Base-by-base conservation (phyloP, 441 rosid genomes). In the Pelargonium fulgidum region DNA sequence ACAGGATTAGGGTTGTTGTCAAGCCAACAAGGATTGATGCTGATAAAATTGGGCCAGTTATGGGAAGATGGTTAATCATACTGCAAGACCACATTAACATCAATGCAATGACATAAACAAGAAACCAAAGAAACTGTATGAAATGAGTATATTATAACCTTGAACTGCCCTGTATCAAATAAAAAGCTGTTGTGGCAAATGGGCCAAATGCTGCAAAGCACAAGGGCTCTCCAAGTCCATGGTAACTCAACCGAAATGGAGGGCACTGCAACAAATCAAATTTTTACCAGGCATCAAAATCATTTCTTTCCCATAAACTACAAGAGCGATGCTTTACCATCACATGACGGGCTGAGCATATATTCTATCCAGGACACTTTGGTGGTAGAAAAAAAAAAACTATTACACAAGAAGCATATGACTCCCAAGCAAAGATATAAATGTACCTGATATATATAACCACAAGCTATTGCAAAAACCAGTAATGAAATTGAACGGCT, bases 181-280 rank as follows among this genome's bases (percentile, higher is more conserved):
- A 93, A 72, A 93, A 93, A 14, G 94, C 97, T 33, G 87, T 78
- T 3, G 96, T 93, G 50, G 98, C 92, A 78, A 93, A 90, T 26
- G 94, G 98, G 50, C 98, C 97, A 66, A 90, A 93, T 44, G 97
- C 96, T 36, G 92, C 89, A 72, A 90, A 93, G 76, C 96, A 89
- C 78, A 93, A 74, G 3, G 98, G 94, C 83, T 93, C 97, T 75
- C 98, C 98, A 64, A 93, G 67, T 79, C 98, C 96, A 63, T 80
- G 88, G 85, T 91, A 93, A 82, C 94, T 91, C 73, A 91, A 75
- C 74, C 96, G 81, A 79, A 93, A 93, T 64, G 97, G 98, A 0
- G 98, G 98, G 80, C 97, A 93, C 97, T 88, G 80, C 67, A 76
- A 71, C 44, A 19, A 41, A 58, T 39, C n/a, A 39, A 70, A 17